phyloP scores from a whole-genome alignment of 2,329 filamentous ascomycete genomes.

The Colletotrichum sp. region DNA sequence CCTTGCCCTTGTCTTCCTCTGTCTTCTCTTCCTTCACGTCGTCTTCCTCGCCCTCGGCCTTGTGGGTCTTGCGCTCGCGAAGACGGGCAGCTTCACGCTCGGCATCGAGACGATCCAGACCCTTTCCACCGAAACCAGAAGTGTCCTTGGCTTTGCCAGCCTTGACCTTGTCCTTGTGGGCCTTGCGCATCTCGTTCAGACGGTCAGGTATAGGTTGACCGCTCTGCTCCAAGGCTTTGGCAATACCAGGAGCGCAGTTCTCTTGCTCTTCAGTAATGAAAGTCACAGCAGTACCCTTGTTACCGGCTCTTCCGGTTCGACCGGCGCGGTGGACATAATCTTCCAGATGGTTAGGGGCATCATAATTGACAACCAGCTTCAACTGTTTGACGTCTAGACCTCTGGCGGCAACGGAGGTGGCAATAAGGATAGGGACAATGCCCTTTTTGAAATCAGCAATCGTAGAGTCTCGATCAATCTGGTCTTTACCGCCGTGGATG shows the following conservation, averaged over 20 bases:
- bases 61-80: conserved; percentile 87
- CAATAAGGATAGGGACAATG: conserved; percentile 86
- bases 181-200: conserved; percentile 68
- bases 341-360: conserved; percentile 91
- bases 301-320: conserved; percentile 91
- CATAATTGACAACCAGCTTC: conserved; percentile 95
- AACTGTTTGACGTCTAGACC: conserved; percentile 96
- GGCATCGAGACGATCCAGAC: conserved; percentile 88
- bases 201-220: conserved; percentile 80
- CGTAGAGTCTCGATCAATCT: conserved; percentile 89
- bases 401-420: conserved; percentile 93
- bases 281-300: conserved; percentile 92
- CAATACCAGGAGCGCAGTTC: conserved; percentile 85
- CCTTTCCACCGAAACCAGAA: conserved; percentile 93
- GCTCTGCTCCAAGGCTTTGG: conserved; percentile 91
- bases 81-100: conserved; percentile 87
- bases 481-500: conserved; percentile 92
- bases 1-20: conserved; percentile 74
- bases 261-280: conserved; percentile 93
- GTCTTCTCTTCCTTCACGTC: conserved; percentile 79
- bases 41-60: conserved; percentile 84
- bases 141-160: conserved; percentile 88
- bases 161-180: conserved; percentile 90
- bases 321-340: conserved; percentile 96
- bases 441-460: conserved; percentile 95